Base-by-base conservation (phyloP, 2,329 filamentous ascomycete species). In the Geosmithia flava region DNA sequence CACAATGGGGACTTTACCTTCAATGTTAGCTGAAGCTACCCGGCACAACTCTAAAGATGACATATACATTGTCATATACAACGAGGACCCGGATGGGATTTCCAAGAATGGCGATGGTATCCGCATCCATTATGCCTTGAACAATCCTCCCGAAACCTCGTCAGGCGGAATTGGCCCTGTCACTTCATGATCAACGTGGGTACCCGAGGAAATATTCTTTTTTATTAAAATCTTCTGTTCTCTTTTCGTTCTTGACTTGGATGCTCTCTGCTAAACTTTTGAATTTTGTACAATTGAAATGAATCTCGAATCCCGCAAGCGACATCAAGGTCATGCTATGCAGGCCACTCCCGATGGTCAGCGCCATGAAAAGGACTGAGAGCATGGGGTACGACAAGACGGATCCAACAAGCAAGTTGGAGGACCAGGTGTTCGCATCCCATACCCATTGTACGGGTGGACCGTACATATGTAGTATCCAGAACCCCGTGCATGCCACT, bases 381-480 rank as follows among this genome's bases (percentile, higher is more conserved):
- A 76, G 79, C 53, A 76, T 97, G 19, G 93, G 93, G 50, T 98
- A 85, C 74, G 78, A 87, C 62, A 97, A 97, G 77, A 86, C 93
- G 41, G 81, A 83, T 52, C 88, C 91, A 42, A 90, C 97, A 59
- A 96, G 90, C 81, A 97, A 97, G 80, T 81, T 97, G 48, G 86
- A 91, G 64, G 93, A 98, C 67, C 93, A 97, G 69, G 87, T 98
- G 56, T 98, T 98, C n/a, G n/a, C n/a, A n/a, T n/a, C n/a, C n/a
- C n/a, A n/a, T n/a, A n/a, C n/a, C n/a, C n/a, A 7, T 30, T 30
- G 29, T 30, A 30, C 29, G 29, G 11, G 11, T 30, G 7, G 29
- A 30, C 29, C 29, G 11, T 30, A 6, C 11, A 30, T 11, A 30
- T 30, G 29, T 30, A 30, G 29, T 30, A 30, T 30, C 29, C 29